phyloP scores from a whole-genome alignment of 2,329 filamentous ascomycete species.

The Penicillium rolfsii region DNA sequence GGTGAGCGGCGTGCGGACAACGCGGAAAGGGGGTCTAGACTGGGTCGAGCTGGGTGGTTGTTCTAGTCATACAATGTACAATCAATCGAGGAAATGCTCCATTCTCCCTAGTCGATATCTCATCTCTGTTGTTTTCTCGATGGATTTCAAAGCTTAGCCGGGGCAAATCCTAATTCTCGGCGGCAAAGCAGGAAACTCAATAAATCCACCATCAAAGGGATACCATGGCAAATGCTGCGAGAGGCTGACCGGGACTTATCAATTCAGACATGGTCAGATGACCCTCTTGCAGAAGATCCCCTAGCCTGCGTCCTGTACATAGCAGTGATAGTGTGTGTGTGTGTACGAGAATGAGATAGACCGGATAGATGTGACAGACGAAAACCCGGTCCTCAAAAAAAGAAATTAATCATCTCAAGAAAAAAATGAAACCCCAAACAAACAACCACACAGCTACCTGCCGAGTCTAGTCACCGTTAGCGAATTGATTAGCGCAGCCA shows the following conservation, averaged over 20 bases:
- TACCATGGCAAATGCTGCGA: background rate
- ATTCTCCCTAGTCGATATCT: background rate
- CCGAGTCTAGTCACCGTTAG: background rate
- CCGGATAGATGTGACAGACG: background rate
- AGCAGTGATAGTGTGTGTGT: too few relatives aligned
- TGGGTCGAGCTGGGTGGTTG: background rate
- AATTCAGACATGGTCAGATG: background rate
- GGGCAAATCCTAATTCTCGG: background rate
- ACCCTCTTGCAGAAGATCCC: background rate
- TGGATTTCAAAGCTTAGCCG: background rate
- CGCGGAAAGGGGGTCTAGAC: background rate
- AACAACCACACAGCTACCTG: background rate
- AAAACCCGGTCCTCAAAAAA: background rate
- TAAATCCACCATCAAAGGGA: background rate
- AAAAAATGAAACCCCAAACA: background rate
- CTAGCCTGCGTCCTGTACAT: background rate
- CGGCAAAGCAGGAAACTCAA: background rate
- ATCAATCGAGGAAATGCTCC: background rate
- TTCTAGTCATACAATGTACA: background rate
- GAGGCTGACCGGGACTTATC: background rate
- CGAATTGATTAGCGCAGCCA: slow-evolving; percentile 6
- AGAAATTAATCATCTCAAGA: too few relatives aligned
- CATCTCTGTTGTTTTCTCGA: too few relatives aligned
- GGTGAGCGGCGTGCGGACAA: slow-evolving; percentile 3
- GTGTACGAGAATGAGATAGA: too few relatives aligned